Evolutionary conservation across 352 stramenopile genomes (phyloP), one percentile per base, ranked within the genome.

Genomic region (Hyaloperonospora brassicae): DNA sequence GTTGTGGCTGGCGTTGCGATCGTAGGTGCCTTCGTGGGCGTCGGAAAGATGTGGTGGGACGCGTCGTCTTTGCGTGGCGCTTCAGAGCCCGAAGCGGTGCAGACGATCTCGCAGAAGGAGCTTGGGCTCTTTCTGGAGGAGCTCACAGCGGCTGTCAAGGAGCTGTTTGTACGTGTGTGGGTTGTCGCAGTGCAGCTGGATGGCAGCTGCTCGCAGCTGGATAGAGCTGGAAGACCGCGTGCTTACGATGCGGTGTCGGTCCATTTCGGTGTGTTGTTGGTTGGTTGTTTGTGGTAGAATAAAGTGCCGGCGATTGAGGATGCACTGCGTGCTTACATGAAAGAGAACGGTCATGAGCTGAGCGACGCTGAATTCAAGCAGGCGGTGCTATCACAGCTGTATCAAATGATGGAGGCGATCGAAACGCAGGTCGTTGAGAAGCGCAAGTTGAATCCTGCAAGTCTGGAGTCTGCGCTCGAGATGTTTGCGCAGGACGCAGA

Each of bases 31-130:
- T 55, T 89, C 14, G 52, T 87, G 4, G 79, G 80, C 12, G 79
- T 93, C 0, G 83, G 76, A 2, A 91, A 93, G 53, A 93, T 93
- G 77, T 90, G 80, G 76, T 91, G 79, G 79, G 77, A 89, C 55
- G 80, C 79, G 17, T 91, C 80, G 17, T 67, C 74, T 17, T 59
- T 53, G 13, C 38, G 53, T 13, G 25, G 22, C 22, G 31, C 41
- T 7, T 17, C 44, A 48, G 25, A 64, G 13, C 46, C 50, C 1
- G 35, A 51, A 12, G 59, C 55, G 4, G 70, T 76, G 43, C 64
- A 87, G 50, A 72, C 87, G 25, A 86, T 91, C 21, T 53, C 74
- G 42, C 73, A 81, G 38, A 59, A 60, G 12, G 80, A 91, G 17
- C 61, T 91, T 40, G 72, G 61, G 27, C 58, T 69, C 17, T 91